Evolutionary conservation across 2,329 filamentous ascomycete genomes (phyloP).

Genomic region (Monosporascus sp.): DNA sequence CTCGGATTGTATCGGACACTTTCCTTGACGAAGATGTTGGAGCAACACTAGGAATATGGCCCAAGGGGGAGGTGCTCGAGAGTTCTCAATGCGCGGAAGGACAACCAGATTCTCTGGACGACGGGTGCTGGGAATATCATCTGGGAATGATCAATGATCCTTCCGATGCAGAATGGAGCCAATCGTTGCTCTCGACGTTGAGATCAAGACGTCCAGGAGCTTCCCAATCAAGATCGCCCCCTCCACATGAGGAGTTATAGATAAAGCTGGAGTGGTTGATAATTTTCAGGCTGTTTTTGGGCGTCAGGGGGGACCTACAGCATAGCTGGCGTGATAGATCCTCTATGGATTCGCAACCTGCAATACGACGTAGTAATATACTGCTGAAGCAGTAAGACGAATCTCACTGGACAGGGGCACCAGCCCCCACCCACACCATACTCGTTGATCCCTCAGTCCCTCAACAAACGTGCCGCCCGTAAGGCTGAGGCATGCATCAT

Average conservation of each 20-base stretch:
- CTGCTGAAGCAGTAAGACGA: not conserved
- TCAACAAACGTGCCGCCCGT: not conserved
- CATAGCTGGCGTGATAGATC: not conserved
- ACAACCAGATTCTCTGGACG: constrained; percentile 29
- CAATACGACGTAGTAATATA: not conserved
- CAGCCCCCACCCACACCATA: not conserved
- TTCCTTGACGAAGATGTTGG: constrained; percentile 65
- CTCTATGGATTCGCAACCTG: not conserved
- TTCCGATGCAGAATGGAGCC: constrained; percentile 38
- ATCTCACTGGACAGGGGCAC: not conserved
- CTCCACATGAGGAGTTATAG: constrained; percentile 11
- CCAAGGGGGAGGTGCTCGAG: constrained; percentile 29
- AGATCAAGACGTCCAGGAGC: constrained; percentile 6
- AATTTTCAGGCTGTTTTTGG: not conserved
- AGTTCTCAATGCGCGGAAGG: constrained; percentile 32
- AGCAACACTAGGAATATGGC: constrained; percentile 54
- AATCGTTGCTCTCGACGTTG: constrained; percentile 20
- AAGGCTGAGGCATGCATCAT: not conserved
- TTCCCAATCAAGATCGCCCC: not conserved
- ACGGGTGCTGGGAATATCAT: constrained; percentile 57
- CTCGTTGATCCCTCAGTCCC: not conserved
- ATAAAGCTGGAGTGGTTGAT: not conserved
- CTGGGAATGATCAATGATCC: constrained; percentile 23
- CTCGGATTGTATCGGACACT: constrained; percentile 56
- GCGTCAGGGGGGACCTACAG: not conserved